Conservation (phyloP, 306 rosid genomes). For the Acacia crassicarpa region DNA sequence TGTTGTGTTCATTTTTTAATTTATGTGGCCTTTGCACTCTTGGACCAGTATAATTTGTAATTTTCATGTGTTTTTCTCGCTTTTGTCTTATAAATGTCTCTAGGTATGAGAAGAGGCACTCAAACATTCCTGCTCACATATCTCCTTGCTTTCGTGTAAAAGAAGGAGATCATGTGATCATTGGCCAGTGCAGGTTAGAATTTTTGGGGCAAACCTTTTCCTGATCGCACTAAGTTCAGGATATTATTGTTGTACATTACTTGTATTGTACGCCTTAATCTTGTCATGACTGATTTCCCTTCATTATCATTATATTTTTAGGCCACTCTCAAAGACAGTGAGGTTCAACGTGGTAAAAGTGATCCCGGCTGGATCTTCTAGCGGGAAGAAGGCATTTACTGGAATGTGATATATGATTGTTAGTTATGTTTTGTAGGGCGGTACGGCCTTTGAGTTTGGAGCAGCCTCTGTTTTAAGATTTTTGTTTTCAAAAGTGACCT, state of each 20-base stretch:
- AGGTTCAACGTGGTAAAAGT: conserved; percentile 90
- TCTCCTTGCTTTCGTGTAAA: conserved; percentile 93
- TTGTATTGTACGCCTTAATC: neutral
- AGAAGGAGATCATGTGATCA: conserved; percentile 82
- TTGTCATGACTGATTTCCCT: neutral
- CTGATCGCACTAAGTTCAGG: neutral
- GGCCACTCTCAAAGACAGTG: conserved; percentile 88
- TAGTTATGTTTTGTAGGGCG: neutral
- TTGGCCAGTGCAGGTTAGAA: conserved; percentile 89
- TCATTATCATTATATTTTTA: conserved; percentile 8
- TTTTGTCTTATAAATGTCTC: conserved; percentile 37
- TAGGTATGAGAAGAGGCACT: conserved; percentile 86
- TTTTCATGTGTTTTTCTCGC: neutral
- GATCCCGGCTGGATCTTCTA: conserved; percentile 76
- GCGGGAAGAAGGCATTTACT: conserved; percentile 71
- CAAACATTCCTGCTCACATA: conserved; percentile 75
- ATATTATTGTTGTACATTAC: neutral
- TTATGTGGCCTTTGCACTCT: neutral
- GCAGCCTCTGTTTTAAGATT: neutral
- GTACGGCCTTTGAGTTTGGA: neutral
- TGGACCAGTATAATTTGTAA: neutral
- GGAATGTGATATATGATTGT: conserved; percentile 47
- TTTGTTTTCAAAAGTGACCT: neutral
- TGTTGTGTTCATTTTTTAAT: neutral
- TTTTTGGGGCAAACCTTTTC: neutral